Conservation (phyloP, 805 yeast species). For the Lachancea kluyveri region DNA sequence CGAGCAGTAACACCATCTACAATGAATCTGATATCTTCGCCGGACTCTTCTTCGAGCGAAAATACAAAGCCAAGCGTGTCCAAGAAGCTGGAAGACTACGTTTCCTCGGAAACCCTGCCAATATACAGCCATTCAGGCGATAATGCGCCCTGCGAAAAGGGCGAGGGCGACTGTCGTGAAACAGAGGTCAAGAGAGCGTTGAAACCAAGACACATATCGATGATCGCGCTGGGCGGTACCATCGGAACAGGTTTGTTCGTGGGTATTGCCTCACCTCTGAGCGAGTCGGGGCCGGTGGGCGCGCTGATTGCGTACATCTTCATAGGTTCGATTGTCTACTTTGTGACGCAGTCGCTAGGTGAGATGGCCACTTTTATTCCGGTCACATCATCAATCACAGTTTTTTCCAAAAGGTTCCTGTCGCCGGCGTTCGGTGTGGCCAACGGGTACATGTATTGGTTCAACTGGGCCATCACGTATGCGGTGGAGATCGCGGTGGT, state of each 20-base stretch:
- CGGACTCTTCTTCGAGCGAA: no score
- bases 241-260: constrained; percentile 69
- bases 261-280: constrained; percentile 50
- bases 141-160: constrained; percentile 14
- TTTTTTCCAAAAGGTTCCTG: constrained; percentile 55
- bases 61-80: no score
- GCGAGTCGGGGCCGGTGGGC: constrained; percentile 59
- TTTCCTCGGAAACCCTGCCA: no score
- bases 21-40: no score
- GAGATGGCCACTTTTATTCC: constrained; percentile 77
- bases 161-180: constrained; percentile 30
- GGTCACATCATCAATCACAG: constrained; percentile 53
- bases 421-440: constrained; percentile 64
- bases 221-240: constrained; percentile 72
- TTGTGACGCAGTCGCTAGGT: constrained; percentile 60
- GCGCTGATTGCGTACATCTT: constrained; percentile 54
- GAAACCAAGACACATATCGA: constrained; percentile 58
- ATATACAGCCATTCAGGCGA: neutral
- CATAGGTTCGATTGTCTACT: constrained; percentile 55
- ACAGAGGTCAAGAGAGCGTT: constrained; percentile 49
- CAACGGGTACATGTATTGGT: constrained; percentile 67
- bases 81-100: no score
- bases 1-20: no score
- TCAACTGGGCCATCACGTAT: constrained; percentile 64
- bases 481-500: constrained; percentile 55